Evolutionary conservation across 805 yeast genomes (phyloP).

Genomic region (Metschnikowia henanensis): DNA sequence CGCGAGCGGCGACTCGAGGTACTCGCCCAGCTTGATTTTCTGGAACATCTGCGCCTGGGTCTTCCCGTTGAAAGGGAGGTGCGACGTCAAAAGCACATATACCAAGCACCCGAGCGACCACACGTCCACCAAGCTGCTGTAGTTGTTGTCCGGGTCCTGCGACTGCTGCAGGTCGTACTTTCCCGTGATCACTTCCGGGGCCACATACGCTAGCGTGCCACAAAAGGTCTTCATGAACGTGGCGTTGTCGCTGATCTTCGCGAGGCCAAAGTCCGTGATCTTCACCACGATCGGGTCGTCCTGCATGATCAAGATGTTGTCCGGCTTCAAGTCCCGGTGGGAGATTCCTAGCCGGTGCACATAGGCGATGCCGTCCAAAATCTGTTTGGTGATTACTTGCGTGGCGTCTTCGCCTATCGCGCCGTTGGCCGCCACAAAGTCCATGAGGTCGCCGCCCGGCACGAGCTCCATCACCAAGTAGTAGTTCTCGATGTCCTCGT

Average conservation of each 20-base stretch:
- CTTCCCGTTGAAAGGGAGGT: slow-evolving; percentile 90
- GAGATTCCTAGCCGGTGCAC: slow-evolving; percentile 89
- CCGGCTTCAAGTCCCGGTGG: slow-evolving; percentile 97
- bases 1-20: slow-evolving; percentile 72
- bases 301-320: slow-evolving; percentile 84
- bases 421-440: slow-evolving; percentile 90
- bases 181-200: slow-evolving; percentile 84
- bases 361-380: slow-evolving; percentile 78
- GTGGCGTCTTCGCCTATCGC: slow-evolving; percentile 90
- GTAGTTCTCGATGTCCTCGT: slow-evolving; percentile 77
- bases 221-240: slow-evolving; percentile 94
- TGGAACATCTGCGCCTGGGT: slow-evolving; percentile 84
- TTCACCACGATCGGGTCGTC: slow-evolving; percentile 92
- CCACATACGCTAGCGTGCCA: slow-evolving; percentile 95
- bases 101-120: slow-evolving; percentile 97
- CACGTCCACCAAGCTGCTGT: slow-evolving; percentile 90
- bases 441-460: slow-evolving; percentile 97
- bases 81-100: slow-evolving; percentile 89
- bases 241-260: slow-evolving; percentile 82
- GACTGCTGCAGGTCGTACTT: slow-evolving; percentile 43
- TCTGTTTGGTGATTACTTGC: slow-evolving; percentile 81
- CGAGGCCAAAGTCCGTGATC: slow-evolving; percentile 95
- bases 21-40: slow-evolving; percentile 75
- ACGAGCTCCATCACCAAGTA: slow-evolving; percentile 95
- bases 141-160: slow-evolving; percentile 38